These are phyloP conservation scores for Panaeolus cyanescens DNA, from an alignment of 768 basidiomycete species.

Conservation along the genomic window DNA sequence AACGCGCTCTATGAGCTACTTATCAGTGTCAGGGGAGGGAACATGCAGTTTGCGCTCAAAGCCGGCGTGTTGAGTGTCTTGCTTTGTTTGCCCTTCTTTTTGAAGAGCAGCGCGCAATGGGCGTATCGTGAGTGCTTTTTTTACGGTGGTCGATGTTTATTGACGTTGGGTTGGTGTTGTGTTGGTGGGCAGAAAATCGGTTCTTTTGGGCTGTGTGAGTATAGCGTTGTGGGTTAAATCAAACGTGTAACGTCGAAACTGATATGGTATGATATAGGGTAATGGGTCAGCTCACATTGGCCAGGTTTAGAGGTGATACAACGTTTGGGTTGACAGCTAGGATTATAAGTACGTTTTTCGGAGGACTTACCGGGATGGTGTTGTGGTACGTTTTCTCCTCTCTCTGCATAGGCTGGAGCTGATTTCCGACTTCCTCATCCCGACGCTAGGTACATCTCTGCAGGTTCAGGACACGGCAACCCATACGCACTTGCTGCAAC, in stretches of 20 bases:
- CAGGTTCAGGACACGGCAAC: conserved; percentile 60
- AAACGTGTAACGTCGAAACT: too few species aligned
- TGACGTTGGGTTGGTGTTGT: conserved; percentile 8
- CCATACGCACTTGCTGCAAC: conserved; percentile 72
- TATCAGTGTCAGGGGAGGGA: conserved; percentile 51
- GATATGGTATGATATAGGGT: conserved; percentile 38
- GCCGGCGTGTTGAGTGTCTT: conserved; percentile 63
- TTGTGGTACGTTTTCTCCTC: conserved; percentile 55
- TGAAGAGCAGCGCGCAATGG: conserved; percentile 53
- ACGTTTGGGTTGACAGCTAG: conserved; percentile 64
- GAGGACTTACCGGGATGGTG: conserved; percentile 59
- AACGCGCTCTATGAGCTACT: conserved; percentile 42
- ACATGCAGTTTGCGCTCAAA: conserved; percentile 70
- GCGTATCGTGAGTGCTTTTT: conserved; percentile 20
- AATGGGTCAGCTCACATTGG: conserved; percentile 74
- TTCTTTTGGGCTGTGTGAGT: conserved; percentile 74
- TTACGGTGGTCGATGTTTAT: background rate
- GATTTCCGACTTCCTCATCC: background rate
- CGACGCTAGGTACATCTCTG: conserved; percentile 63
- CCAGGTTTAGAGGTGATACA: conserved; percentile 78
- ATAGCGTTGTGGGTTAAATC: background rate
- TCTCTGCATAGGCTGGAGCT: background rate
- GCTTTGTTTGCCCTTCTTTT: conserved; percentile 59
- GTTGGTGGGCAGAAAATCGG: conserved; percentile 46
- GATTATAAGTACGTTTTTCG: conserved; percentile 64